A percentile compares a stretch with the other conserved stretches of the same genome.
These are phyloP conservation scores for Gymnopilus dilepis DNA, from an alignment of 768 basidiomycete genomes.

Conservation along the genomic window DNA sequence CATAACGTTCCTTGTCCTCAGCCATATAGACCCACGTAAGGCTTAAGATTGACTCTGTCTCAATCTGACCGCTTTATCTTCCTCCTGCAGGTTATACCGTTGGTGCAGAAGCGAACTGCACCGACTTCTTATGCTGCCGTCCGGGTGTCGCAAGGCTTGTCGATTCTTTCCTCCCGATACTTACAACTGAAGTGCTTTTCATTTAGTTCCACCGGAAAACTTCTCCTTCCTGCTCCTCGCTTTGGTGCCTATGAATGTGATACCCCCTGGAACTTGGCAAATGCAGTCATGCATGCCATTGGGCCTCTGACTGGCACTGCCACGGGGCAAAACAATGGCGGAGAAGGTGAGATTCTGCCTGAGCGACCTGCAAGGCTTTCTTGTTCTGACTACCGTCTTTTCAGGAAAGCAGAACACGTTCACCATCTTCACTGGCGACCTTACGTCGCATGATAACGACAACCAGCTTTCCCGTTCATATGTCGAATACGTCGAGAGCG, in stretches of 20 bases:
- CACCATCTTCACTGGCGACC: constrained; percentile 6
- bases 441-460: constrained; percentile 6
- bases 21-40: constrained; percentile 4
- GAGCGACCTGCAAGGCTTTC: too few relatives aligned
- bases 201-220: not conserved
- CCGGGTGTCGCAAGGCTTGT: not conserved
- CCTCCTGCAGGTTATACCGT: not conserved
- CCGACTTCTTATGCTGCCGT: constrained; percentile 1
- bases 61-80: not conserved
- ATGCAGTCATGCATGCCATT: constrained; percentile 5
- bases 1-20: not conserved
- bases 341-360: not conserved
- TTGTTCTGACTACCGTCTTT: not conserved
- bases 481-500: constrained; percentile 4
- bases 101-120: constrained; percentile 6
- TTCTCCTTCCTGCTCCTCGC: constrained; percentile 4
- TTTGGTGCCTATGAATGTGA: constrained; percentile 6
- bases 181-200: not conserved
- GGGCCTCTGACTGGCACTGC: constrained; percentile 4
- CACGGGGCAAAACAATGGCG: not conserved
- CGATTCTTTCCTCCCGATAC: not conserved
- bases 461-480: constrained; percentile 3
- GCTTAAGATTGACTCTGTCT: not conserved
- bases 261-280: constrained; percentile 1
- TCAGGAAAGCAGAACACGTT: not conserved